Evolutionary conservation across 2,329 filamentous ascomycete species (phyloP), one percentile per base, ranked within the genome.

Genomic region (Allantophomopsis cytisporea): DNA sequence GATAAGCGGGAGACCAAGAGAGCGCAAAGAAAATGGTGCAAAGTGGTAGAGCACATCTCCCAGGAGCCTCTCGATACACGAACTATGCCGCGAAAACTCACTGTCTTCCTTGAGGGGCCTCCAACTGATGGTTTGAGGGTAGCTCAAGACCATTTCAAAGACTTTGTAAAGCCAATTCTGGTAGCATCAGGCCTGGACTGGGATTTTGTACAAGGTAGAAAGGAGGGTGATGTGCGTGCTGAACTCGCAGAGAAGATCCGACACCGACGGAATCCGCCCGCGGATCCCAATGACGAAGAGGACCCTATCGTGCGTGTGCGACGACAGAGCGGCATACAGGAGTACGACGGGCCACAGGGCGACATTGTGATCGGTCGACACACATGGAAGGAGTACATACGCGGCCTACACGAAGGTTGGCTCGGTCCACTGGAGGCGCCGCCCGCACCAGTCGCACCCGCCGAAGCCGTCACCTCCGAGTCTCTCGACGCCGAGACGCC

Each of bases 301-400:
- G 76, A 80, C 41, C 68, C 73, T 37, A 61, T 91, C 5, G 68
- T 77, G 42, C 66, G 72, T 8, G 62, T 81, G 39, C 72, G 88
- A 50, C 65, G 69, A 52, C 72, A 67, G 47, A 76, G 77, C 44
- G 80, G 80, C 6, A 73, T 89, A 8, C 68, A 65, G 18, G 76
- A 84, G 28, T 89, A 81, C 53, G 68, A 79, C 4, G 88, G 84
- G 8, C 66, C 81, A 16, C 72, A 73, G 45, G 91, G 91, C 35
- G 89, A 96, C 55, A 69, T 98, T 38, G 77, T 96, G 14, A 76
- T 98, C 50, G 91, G 91, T 11, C 69, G 89, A 41, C 83, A 95
- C 56, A 80, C 89, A 8, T 98, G 91, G 91, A 98, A 95, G 63
- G 91, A 98, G 61, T 98, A 96, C 58, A 66, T 96, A 17, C 73